A percentile compares a stretch with the other conserved stretches of the same genome.
These are phyloP conservation scores for Trypanosoma platydactyli DNA, from an alignment of 208 protist species.

Conservation along the genomic window DNA sequence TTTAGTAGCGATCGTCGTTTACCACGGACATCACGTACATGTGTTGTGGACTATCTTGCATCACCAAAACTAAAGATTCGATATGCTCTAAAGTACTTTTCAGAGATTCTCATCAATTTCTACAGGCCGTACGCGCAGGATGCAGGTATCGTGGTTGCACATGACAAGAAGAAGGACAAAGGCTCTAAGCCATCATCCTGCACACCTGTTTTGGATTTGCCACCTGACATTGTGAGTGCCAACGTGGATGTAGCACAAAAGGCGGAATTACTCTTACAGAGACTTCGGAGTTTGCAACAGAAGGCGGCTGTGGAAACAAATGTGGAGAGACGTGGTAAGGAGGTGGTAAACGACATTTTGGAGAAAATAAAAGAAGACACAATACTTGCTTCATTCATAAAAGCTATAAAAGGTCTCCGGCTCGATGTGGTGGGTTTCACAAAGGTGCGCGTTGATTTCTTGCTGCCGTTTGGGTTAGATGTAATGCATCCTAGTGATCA, in stretches of 20 bases:
- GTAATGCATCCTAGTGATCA: slow-evolving; percentile 18
- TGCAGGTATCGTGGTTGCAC: slow-evolving; percentile 37
- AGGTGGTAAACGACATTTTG: slow-evolving; percentile 1
- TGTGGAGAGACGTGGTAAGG: slow-evolving; percentile 3
- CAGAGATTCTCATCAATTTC: slow-evolving; percentile 60
- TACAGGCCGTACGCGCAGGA: slow-evolving; percentile 50
- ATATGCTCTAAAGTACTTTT: slow-evolving; percentile 56
- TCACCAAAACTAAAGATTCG: slow-evolving; percentile 66
- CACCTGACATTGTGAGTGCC: slow-evolving; percentile 39
- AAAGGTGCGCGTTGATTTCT: slow-evolving; percentile 31
- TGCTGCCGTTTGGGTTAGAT: slow-evolving; percentile 41
- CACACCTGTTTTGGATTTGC: slow-evolving; percentile 49
- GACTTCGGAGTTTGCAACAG: slow-evolving; percentile 15
- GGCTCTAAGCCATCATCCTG: slow-evolving; percentile 34
- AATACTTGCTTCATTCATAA: slow-evolving; percentile 1
- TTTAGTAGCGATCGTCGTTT: slow-evolving; percentile 61
- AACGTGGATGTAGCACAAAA: slow-evolving; percentile 37
- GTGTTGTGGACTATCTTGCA: slow-evolving; percentile 51
- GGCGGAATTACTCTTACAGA: slow-evolving; percentile 15
- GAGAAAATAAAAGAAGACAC: not conserved
- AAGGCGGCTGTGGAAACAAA: slow-evolving; percentile 1
- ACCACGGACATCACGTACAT: slow-evolving; percentile 44
- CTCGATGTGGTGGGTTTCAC: slow-evolving; percentile 18
- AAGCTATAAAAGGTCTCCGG: slow-evolving; percentile 7
- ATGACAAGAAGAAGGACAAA: slow-evolving; percentile 36